Conservation (phyloP, 805 yeast genomes). For the Nakazawaea ishiwadae region DNA sequence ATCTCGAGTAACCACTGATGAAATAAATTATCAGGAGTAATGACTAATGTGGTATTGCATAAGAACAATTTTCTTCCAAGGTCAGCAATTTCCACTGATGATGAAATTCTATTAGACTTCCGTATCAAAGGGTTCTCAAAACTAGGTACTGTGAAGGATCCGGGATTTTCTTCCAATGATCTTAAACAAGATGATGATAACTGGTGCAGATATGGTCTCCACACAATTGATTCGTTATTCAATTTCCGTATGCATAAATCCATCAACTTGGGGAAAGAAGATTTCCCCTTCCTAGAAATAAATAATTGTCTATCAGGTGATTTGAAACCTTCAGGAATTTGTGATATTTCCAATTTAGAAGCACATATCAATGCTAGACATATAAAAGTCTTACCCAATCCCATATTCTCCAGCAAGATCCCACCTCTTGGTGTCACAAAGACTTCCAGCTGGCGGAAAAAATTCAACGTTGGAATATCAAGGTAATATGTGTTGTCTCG, state of each 20-base stretch:
- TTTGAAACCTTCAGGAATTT: conserved; percentile 30
- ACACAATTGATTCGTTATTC: conserved; percentile 46
- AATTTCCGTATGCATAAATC: conserved; percentile 40
- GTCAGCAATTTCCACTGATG: conserved; percentile 15
- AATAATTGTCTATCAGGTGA: conserved; percentile 17
- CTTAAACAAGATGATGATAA: conserved; percentile 40
- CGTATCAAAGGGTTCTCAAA: conserved; percentile 13
- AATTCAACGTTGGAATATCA: conserved; percentile 28
- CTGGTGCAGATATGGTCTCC: conserved; percentile 43
- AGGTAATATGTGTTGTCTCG: conserved; percentile 20
- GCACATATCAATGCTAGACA: conserved; percentile 53
- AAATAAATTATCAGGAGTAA: conserved; percentile 63
- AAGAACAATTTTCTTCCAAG: conserved; percentile 30
- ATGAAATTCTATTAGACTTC: conserved; percentile 1
- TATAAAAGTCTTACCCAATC: conserved; percentile 59
- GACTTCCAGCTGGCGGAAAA: conserved; percentile 33
- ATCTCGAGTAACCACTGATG: conserved; percentile 64
- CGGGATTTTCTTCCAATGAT: conserved; percentile 34
- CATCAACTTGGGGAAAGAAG: conserved; percentile 21
- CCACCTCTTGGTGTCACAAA: conserved; percentile 55
- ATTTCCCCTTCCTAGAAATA: background rate
- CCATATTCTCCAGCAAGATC: conserved; percentile 65
- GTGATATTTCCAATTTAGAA: conserved; percentile 48
- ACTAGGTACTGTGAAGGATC: conserved; percentile 31
- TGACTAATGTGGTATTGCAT: conserved; percentile 51